These are phyloP conservation scores for Corrigiola litoralis DNA, from an alignment of 179 eudicot genomes.

Conservation along the genomic window DNA sequence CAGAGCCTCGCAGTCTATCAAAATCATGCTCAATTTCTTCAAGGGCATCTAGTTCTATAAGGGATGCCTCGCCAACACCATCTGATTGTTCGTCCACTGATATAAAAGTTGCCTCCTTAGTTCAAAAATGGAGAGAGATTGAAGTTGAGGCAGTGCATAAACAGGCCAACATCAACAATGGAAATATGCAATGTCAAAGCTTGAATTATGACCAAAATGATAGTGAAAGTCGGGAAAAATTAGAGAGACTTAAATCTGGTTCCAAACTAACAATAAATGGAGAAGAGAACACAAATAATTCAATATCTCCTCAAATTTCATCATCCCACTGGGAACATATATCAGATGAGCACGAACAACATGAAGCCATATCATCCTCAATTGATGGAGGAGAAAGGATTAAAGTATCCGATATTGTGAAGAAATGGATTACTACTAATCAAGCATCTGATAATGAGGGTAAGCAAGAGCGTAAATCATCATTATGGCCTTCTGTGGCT, in stretches of 20 bases:
- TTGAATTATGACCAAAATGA: not conserved
- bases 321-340: not conserved
- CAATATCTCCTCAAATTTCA: not conserved
- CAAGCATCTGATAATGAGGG: slow-evolving; percentile 11
- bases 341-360: not conserved
- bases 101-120: slow-evolving; percentile 58
- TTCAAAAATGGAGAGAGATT: slow-evolving; percentile 54
- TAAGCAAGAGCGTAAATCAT: not conserved
- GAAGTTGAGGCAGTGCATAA: slow-evolving; percentile 22
- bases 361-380: slow-evolving; percentile 6
- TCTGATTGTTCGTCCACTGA: slow-evolving; percentile 30
- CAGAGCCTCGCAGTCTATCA: slow-evolving; percentile 1
- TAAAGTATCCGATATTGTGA: slow-evolving; percentile 56
- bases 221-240: not conserved
- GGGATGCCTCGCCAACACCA: slow-evolving; percentile 31
- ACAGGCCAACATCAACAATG: not conserved
- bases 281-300: not conserved
- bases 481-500: slow-evolving; percentile 11
- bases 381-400: slow-evolving; percentile 40
- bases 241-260: not conserved
- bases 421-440: slow-evolving; percentile 31
- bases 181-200: not conserved
- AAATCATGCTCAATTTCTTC: slow-evolving; percentile 12
- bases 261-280: slow-evolving; percentile 5
- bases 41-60: slow-evolving; percentile 2